phyloP scores from a whole-genome alignment of 805 yeast species.

The Peterozyma toletana region DNA sequence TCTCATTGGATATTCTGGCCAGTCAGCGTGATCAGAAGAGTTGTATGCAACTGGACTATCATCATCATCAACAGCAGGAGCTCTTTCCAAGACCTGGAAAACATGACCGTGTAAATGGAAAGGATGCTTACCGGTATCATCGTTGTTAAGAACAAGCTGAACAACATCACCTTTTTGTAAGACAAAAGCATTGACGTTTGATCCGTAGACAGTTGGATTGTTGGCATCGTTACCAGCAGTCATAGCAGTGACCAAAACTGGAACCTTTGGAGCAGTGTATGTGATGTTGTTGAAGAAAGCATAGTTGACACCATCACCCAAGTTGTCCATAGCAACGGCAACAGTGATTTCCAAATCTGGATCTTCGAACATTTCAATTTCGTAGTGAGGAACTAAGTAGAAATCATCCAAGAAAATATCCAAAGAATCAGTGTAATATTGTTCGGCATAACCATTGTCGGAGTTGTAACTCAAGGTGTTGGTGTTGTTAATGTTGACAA shows the following conservation, averaged over 20 bases:
- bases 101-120: slow-evolving; percentile 95
- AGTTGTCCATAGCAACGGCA: slow-evolving; percentile 76
- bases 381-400: slow-evolving; percentile 57
- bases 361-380: slow-evolving; percentile 48
- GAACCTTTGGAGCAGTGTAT: slow-evolving; percentile 76
- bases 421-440: slow-evolving; percentile 38
- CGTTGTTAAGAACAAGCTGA: slow-evolving; percentile 78
- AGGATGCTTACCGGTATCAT: slow-evolving; percentile 91
- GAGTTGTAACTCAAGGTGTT: slow-evolving; percentile 58
- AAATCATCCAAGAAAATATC: slow-evolving; percentile 68
- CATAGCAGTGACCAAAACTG: slow-evolving; percentile 73
- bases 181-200: slow-evolving; percentile 71
- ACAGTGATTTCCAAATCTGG: slow-evolving; percentile 67
- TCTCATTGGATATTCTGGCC: slow-evolving; percentile 71
- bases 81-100: slow-evolving; percentile 79
- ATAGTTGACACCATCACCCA: slow-evolving; percentile 82
- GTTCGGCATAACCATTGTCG: slow-evolving; percentile 25
- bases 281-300: slow-evolving; percentile 94
- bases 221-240: slow-evolving; percentile 57
- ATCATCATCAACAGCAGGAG: slow-evolving; percentile 47
- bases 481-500: slow-evolving; percentile 64
- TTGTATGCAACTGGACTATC: slow-evolving; percentile 54
- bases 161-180: slow-evolving; percentile 60
- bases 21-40: slow-evolving; percentile 38
- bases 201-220: slow-evolving; percentile 58